These are phyloP conservation scores for Candida pini DNA, from an alignment of 805 yeast genomes.

Conservation along the genomic window DNA sequence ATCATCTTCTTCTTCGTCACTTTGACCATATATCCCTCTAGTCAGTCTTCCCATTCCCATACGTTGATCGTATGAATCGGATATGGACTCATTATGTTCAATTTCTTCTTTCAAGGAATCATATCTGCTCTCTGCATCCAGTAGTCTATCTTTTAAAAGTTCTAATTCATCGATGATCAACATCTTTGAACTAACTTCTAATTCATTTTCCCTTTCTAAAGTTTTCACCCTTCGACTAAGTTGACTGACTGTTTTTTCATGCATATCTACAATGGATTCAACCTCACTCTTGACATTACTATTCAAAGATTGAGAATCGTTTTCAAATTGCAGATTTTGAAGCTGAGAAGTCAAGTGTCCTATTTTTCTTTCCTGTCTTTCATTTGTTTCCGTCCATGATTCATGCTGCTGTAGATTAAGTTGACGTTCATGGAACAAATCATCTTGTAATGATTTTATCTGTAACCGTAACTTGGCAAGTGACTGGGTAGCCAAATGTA, in stretches of 20 bases:
- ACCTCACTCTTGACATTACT: too few species aligned
- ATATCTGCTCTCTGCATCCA: constrained; percentile 23
- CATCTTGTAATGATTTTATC: constrained; percentile 18
- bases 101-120: constrained; percentile 24
- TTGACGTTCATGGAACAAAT: constrained; percentile 25
- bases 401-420: constrained; percentile 26
- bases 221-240: constrained; percentile 29
- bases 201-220: constrained; percentile 44
- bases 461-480: constrained; percentile 26
- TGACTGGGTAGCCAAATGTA: constrained; percentile 18
- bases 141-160: constrained; percentile 34
- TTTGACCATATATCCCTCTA: constrained; percentile 3
- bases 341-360: constrained; percentile 16
- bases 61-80: constrained; percentile 16
- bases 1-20: not conserved
- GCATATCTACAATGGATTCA: not conserved
- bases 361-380: constrained; percentile 23
- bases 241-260: constrained; percentile 18
- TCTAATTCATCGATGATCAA: constrained; percentile 52
- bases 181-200: constrained; percentile 47
- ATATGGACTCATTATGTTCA: too few species aligned
- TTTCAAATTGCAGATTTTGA: constrained; percentile 4
- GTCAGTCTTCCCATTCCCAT: constrained; percentile 2
- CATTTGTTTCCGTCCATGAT: constrained; percentile 24
- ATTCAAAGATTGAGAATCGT: not conserved